Conservation (phyloP, 2,329 filamentous ascomycete genomes). For the Penicillium corylophilum region DNA sequence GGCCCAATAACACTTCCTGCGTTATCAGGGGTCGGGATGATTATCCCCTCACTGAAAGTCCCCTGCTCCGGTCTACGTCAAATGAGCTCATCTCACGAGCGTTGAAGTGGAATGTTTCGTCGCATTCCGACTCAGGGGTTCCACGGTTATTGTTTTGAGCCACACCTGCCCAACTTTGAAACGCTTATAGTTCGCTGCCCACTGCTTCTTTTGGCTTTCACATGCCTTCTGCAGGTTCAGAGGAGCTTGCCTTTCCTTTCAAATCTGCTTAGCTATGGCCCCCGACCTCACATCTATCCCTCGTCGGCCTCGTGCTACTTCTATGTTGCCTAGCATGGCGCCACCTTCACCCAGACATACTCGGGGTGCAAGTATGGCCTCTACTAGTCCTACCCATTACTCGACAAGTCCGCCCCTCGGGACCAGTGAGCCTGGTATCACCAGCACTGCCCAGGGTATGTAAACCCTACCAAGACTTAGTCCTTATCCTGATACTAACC, state of each 20-base stretch:
- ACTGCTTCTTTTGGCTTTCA: not conserved
- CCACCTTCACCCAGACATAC: constrained; percentile 41
- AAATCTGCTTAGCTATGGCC: constrained; percentile 40
- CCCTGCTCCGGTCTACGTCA: not conserved
- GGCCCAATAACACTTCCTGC: not conserved
- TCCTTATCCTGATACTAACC: constrained; percentile 1
- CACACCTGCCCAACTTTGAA: constrained; percentile 13
- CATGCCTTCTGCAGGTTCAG: constrained; percentile 20
- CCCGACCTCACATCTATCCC: constrained; percentile 48
- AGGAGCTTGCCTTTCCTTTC: constrained; percentile 5
- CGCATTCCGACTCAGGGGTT: constrained; percentile 32
- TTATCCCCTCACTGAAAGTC: not conserved
- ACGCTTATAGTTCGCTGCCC: constrained; percentile 16
- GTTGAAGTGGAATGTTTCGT: constrained; percentile 27
- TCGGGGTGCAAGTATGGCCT: constrained; percentile 39
- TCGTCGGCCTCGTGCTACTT: constrained; percentile 32
- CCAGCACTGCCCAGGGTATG: constrained; percentile 43
- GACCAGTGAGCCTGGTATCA: constrained; percentile 35
- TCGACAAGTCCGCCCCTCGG: constrained; percentile 26
- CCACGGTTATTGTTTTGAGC: constrained; percentile 28
- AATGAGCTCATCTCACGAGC: constrained; percentile 14
- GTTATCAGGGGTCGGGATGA: not conserved
- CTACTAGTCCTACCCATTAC: constrained; percentile 38
- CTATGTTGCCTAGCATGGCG: constrained; percentile 25
- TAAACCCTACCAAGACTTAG: not conserved